Conservation (phyloP, 2,329 filamentous ascomycete genomes). For the Grosmannia clavigera region DNA sequence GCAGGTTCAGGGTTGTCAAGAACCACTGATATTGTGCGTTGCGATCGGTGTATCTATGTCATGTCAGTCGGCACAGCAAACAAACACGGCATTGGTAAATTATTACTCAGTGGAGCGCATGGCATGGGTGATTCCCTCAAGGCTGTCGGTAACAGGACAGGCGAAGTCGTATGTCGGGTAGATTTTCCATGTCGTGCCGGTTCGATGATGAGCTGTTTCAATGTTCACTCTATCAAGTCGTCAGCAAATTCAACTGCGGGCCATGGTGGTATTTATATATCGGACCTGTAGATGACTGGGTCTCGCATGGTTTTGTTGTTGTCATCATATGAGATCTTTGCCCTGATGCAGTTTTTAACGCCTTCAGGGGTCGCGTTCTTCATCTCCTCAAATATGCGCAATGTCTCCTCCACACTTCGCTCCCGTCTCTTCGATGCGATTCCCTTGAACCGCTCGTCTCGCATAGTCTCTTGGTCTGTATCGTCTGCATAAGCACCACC, state of each 20-base stretch:
- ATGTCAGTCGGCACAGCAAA: neutral
- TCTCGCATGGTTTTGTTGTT: constrained; percentile 94
- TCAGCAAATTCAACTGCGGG: neutral
- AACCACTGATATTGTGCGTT: constrained; percentile 85
- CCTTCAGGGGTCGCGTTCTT: constrained; percentile 63
- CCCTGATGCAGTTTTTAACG: constrained; percentile 77
- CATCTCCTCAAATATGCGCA: constrained; percentile 88
- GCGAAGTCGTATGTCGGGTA: constrained; percentile 84
- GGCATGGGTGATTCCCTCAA: constrained; percentile 75
- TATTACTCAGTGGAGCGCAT: constrained; percentile 62
- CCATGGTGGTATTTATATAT: too few relatives aligned
- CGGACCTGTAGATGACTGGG: constrained; percentile 88
- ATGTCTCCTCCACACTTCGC: constrained; percentile 65
- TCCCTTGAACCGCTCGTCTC: constrained; percentile 70
- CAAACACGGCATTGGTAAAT: neutral
- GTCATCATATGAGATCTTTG: constrained; percentile 84
- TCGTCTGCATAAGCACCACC: constrained; percentile 92
- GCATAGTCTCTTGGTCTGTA: constrained; percentile 81
- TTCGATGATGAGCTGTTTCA: constrained; percentile 58
- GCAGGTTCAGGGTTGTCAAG: constrained; percentile 58
- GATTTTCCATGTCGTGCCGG: constrained; percentile 68
- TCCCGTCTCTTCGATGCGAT: constrained; percentile 73
- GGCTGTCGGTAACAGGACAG: constrained; percentile 66
- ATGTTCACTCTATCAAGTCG: constrained; percentile 36
- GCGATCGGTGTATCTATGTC: constrained; percentile 56